phyloP scores from a whole-genome alignment of 768 basidiomycete genomes.

The Clitopilus hobsonii region DNA sequence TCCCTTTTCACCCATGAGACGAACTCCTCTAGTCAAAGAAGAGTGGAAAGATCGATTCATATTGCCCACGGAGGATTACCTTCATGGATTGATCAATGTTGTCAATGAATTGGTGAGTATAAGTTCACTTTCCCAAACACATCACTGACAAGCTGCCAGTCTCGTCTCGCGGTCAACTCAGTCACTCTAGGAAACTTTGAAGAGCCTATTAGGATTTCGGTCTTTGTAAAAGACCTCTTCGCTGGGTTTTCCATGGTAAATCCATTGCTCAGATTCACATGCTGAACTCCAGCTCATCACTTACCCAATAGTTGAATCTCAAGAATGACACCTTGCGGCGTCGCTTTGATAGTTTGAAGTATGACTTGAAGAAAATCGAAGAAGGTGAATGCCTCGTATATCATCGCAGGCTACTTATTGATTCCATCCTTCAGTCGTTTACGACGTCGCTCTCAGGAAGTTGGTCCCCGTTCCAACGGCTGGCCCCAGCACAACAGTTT shows the following conservation, averaged over 20 bases:
- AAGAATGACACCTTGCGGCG: constrained; percentile 76
- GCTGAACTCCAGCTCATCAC: not conserved
- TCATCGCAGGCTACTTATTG: constrained; percentile 4
- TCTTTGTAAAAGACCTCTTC: constrained; percentile 78
- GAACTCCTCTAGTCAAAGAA: constrained; percentile 46
- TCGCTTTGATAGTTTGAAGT: constrained; percentile 78
- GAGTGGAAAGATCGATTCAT: constrained; percentile 66
- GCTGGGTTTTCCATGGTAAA: constrained; percentile 80
- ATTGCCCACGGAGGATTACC: constrained; percentile 72
- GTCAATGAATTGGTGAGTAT: constrained; percentile 73
- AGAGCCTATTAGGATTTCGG: constrained; percentile 71
- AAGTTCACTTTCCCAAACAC: not conserved
- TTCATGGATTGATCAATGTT: constrained; percentile 73
- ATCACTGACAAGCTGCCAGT: constrained; percentile 34
- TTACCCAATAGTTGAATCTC: constrained; percentile 56
- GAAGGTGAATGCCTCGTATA: constrained; percentile 49
- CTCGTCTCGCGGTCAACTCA: constrained; percentile 72
- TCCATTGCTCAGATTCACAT: not conserved
- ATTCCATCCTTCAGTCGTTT: constrained; percentile 53
- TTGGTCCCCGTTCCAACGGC: constrained; percentile 24
- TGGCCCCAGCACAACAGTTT: not conserved
- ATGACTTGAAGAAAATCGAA: constrained; percentile 85
- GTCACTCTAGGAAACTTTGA: constrained; percentile 83
- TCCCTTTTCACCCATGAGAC: not conserved
- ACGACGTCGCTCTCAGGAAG: constrained; percentile 77